Base-by-base conservation (phyloP, 1,139 yeast species). In the Diutina rugosa region DNA sequence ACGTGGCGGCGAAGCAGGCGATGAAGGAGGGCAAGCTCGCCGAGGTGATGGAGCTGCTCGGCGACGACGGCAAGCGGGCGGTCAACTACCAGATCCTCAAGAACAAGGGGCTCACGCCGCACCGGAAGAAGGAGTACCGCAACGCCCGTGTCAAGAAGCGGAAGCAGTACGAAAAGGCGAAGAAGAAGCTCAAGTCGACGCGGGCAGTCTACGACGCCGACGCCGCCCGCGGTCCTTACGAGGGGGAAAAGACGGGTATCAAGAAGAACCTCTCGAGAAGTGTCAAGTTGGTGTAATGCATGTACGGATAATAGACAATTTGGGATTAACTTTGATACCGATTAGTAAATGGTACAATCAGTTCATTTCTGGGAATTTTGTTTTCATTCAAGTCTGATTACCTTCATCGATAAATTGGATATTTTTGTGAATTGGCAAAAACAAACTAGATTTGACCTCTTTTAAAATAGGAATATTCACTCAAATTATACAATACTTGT, bases 111-210 rank as follows among this genome's bases (percentile, higher is more conserved):
- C 83, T 93, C 62, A 90, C 97, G 1, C 91, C 96, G 29, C 87
- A 86, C 70, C 81, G 96, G 68, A 87, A 87, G 77, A 93, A 93
- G 78, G 97, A 90, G 63, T 85, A 87, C 76, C 81, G 98, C 73
- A 95, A 93, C 69, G 82, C 98, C 51, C 86, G 99, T 73, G 98
- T 93, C 67, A 93, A 93, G 79, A 93, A 93, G 95, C 87, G 98
- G 79, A 88, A 85, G 84, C 90, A 90, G 82, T 93, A 88, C 74
- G 98, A 90, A 61, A 80, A 82, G 69, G 99, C 99, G 48, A 85
- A 90, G 76, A 91, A 90, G 90, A 90, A 90, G 70, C 85, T 95
- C 69, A 85, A 85, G 67, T 86, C 96, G 59, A 87, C 89, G 61
- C 85, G 97, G 71, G 90, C 89, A 59, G 97, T 90, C 32, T 90